Conservation (phyloP, 148 eudicot species). For the Euryodendron excelsum region DNA sequence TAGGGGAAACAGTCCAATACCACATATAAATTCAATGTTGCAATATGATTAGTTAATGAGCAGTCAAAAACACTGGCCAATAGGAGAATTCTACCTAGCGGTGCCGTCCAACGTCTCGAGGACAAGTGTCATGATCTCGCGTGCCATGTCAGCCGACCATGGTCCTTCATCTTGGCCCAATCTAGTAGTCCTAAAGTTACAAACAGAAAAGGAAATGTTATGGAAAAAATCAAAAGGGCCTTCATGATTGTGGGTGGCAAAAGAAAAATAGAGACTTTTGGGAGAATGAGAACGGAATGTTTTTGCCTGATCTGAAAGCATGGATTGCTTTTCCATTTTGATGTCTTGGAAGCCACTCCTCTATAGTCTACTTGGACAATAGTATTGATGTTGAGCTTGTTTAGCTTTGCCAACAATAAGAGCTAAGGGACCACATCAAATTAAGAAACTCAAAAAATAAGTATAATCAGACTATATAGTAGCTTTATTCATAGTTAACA, state of each 20-base stretch:
- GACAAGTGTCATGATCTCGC: not conserved
- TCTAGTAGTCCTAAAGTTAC: conserved; percentile 9
- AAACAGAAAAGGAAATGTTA: not conserved
- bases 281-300: conserved; percentile 5
- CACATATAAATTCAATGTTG: too few relatives aligned
- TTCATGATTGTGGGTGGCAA: conserved; percentile 19
- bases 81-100: not conserved
- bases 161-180: not conserved
- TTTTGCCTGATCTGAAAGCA: not conserved
- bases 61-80: not conserved
- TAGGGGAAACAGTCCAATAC: too few relatives aligned
- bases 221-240: not conserved
- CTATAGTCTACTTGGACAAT: not conserved
- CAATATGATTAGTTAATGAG: too few relatives aligned
- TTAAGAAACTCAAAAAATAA: not conserved
- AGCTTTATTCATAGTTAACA: too few relatives aligned
- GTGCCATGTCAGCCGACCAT: conserved; percentile 9
- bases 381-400: not conserved
- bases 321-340: conserved; percentile 9
- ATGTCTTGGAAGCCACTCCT: not conserved
- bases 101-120: not conserved
- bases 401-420: not conserved
- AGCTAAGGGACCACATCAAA: not conserved
- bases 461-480: too few relatives aligned
- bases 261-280: not conserved